These are phyloP conservation scores for Lachancea quebecensis DNA, from an alignment of 805 yeast species.

Conservation along the genomic window DNA sequence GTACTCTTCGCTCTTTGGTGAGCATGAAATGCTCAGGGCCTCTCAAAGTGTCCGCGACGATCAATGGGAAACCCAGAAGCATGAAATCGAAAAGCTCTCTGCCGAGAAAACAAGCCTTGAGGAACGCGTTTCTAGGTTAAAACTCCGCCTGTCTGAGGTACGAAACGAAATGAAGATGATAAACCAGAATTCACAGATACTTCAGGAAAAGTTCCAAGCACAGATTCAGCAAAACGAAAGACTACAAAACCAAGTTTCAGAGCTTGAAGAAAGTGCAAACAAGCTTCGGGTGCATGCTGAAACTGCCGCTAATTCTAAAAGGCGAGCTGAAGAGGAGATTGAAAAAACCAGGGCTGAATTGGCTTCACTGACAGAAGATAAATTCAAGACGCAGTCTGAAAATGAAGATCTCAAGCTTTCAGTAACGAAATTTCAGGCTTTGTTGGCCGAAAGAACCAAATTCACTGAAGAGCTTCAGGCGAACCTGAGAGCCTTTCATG, in stretches of 20 bases:
- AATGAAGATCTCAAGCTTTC: conserved; percentile 1
- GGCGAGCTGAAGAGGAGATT: conserved; percentile 8
- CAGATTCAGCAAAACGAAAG: conserved; percentile 6
- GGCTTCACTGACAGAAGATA: neutral
- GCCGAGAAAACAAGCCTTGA: conserved; percentile 11
- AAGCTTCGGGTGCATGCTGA: conserved; percentile 6
- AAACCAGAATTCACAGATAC: conserved; percentile 16
- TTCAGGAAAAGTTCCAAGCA: conserved; percentile 7
- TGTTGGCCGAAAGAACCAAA: neutral
- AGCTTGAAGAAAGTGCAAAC: conserved; percentile 6
- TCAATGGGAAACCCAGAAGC: conserved; percentile 6
- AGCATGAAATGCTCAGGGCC: conserved; percentile 8
- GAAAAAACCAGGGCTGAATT: conserved; percentile 1
- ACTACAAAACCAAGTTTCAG: conserved; percentile 2
- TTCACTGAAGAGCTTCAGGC: conserved; percentile 1
- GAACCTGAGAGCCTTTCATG: neutral
- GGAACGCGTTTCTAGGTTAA: conserved; percentile 13
- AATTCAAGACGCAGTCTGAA: neutral
- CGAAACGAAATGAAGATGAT: conserved; percentile 25
- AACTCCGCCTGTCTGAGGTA: conserved; percentile 14
- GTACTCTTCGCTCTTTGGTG: conserved; percentile 7
- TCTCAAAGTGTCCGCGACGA: conserved; percentile 2
- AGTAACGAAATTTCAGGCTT: neutral
- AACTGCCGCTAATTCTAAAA: conserved; percentile 4
- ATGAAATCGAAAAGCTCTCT: conserved; percentile 3